Conservation (phyloP, 768 basidiomycete genomes). For the Cystofilobasidium macerans region DNA sequence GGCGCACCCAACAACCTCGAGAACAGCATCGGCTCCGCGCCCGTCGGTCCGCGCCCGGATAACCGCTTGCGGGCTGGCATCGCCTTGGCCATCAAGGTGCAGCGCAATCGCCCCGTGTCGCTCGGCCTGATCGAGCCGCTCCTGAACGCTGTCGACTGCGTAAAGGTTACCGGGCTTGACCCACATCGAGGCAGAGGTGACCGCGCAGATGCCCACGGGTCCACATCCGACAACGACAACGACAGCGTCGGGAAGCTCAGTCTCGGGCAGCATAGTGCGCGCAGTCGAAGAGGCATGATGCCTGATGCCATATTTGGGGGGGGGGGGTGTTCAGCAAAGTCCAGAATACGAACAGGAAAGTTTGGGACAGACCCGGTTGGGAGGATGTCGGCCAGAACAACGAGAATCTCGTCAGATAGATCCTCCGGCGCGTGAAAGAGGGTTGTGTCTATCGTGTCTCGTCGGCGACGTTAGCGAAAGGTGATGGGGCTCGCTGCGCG, state of each 20-base stretch:
- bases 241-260: neutral
- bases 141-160: constrained; percentile 28
- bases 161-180: constrained; percentile 33
- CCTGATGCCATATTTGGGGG: too few species aligned
- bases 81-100: constrained; percentile 8
- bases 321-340: neutral
- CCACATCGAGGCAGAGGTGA: constrained; percentile 35
- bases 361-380: constrained; percentile 31
- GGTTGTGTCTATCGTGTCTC: constrained; percentile 24
- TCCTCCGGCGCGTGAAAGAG: constrained; percentile 31
- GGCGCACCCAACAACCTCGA: constrained; percentile 39
- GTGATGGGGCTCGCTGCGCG: neutral
- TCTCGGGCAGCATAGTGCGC: neutral
- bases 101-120: constrained; percentile 38
- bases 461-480: neutral
- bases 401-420: constrained; percentile 1
- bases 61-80: neutral
- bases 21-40: constrained; percentile 36
- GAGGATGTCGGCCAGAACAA: constrained; percentile 36
- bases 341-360: neutral
- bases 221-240: constrained; percentile 39
- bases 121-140: constrained; percentile 31
- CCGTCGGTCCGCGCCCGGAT: constrained; percentile 28
- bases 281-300: constrained; percentile 5
- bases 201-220: constrained; percentile 38